Evolutionary conservation across 2,329 filamentous ascomycete species (phyloP), one percentile per base, ranked within the genome.

Genomic region (Cyphellophora europaea): DNA sequence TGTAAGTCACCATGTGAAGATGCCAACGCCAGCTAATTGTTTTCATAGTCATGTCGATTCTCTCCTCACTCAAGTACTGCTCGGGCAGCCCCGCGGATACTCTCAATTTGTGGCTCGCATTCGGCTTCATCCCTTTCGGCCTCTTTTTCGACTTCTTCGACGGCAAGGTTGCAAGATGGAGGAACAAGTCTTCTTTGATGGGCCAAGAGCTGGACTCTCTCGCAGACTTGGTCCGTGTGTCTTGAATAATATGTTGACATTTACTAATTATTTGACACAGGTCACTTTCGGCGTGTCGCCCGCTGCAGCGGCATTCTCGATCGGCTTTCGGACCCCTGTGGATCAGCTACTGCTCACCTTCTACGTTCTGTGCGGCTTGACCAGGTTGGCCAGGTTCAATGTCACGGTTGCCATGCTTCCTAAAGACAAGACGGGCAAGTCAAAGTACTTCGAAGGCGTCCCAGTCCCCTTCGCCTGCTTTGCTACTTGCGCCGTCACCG

Each of bases 101-200:
- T 49, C 67, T 67, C 34, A 81, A 86, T 50, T 66, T 95, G 36
- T 96, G 84, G 74, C 65, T 79, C 19, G 88, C 91, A 2, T 75
- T 98, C 32, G 75, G 68, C 4, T 85, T 95, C 60, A 82, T 96
- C 61, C 89, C 89, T 1, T 84, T 95, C 40, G 88, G 87, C 4
- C 69, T 96, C 10, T 95, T 96, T 67, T 96, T 96, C 59, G 91
- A 98, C 61, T 93, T 94, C 56, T 86, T 96, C 72, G 91, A 98
- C 59, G 91, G 91, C 55, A 91, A 88, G 57, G 88, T 98, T 37
- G 91, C 91, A 44, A 73, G 91, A 47, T 96, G 91, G 91, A 78
- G 91, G 57, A 82, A 86, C 65, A 98, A 95, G 79, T 91, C 85
- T 53, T 93, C 84, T 51, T 69, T 98, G 56, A 96, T 98, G 89